Conservation (phyloP, 306 rosid species). For the Benincasa hispida region DNA sequence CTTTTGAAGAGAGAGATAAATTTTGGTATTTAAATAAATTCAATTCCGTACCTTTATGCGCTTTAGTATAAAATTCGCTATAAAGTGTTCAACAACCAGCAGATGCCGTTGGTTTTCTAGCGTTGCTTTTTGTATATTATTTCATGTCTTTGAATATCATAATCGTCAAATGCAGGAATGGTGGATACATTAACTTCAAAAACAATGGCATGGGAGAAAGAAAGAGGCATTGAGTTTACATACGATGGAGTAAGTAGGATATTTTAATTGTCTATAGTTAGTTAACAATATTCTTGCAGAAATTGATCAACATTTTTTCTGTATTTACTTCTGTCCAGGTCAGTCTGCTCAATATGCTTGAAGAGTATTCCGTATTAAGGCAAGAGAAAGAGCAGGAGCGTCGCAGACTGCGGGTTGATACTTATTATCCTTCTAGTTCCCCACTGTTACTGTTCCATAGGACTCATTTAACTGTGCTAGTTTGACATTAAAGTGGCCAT, state of each 20-base stretch:
- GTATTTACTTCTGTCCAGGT: slow-evolving; percentile 22
- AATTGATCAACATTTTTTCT: neutral
- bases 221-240: slow-evolving; percentile 40
- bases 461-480: neutral
- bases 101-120: neutral
- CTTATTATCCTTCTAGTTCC: neutral
- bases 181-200: slow-evolving; percentile 49
- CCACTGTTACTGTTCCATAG: neutral
- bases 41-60: neutral
- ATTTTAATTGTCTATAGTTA: neutral
- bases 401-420: slow-evolving; percentile 49
- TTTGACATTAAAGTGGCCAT: neutral
- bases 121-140: neutral
- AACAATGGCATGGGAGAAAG: slow-evolving; percentile 58
- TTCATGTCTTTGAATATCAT: neutral
- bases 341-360: slow-evolving; percentile 46
- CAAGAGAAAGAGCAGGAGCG: slow-evolving; percentile 61
- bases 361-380: slow-evolving; percentile 34
- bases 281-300: neutral
- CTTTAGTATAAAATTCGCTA: neutral
- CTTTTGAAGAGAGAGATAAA: neutral
- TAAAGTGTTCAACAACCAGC: neutral
- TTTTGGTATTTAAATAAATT: neutral
- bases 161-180: slow-evolving; percentile 33
- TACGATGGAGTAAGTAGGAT: slow-evolving; percentile 51